phyloP scores from a whole-genome alignment of 2,329 filamentous ascomycete genomes.

The Myrmaecium sp. region DNA sequence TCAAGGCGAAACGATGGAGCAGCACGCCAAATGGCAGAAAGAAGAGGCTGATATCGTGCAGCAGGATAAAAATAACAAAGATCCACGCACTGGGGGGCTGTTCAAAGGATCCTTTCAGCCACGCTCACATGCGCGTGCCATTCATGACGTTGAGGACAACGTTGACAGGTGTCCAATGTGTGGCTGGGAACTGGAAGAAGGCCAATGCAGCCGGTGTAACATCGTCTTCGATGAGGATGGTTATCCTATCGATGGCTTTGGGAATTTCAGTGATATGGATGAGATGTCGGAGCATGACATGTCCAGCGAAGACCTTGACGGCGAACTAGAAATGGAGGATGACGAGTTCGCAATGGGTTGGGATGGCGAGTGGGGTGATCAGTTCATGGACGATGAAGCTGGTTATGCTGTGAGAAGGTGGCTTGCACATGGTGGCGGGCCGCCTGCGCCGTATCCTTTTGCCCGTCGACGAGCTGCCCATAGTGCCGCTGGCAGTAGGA shows the following conservation, averaged over 20 bases:
- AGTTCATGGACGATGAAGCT: slow-evolving; percentile 11
- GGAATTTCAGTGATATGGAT: slow-evolving; percentile 28
- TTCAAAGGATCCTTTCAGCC: slow-evolving; percentile 44
- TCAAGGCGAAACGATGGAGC: slow-evolving; percentile 43
- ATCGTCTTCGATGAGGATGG: slow-evolving; percentile 33
- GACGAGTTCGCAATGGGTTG: slow-evolving; percentile 9
- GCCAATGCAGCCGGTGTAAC: slow-evolving; percentile 37
- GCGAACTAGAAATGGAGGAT: slow-evolving; percentile 24
- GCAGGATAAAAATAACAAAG: slow-evolving; percentile 37
- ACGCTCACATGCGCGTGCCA: slow-evolving; percentile 8
- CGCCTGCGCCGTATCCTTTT: slow-evolving; percentile 13
- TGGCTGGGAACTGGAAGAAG: slow-evolving; percentile 46
- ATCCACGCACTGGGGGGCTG: slow-evolving; percentile 36
- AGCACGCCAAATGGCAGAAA: slow-evolving; percentile 39
- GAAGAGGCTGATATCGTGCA: slow-evolving; percentile 45
- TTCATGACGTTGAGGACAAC: slow-evolving; percentile 33
- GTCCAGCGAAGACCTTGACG: slow-evolving; percentile 23
- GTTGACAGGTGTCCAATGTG: slow-evolving; percentile 47
- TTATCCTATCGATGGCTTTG: slow-evolving; percentile 15
- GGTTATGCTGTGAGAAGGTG: slow-evolving; percentile 5
- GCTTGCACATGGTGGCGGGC: slow-evolving; percentile 14
- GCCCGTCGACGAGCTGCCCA: slow-evolving; percentile 20
- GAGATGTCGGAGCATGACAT: slow-evolving; percentile 19
- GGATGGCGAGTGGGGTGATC: slow-evolving; percentile 14
- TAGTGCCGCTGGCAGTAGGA: slow-evolving; percentile 23